Percentiles rank a stretch among this genome's conserved stretches.
Evolutionary conservation across 1,139 yeast species (phyloP).

Genomic region (Candida sanyaensis): DNA sequence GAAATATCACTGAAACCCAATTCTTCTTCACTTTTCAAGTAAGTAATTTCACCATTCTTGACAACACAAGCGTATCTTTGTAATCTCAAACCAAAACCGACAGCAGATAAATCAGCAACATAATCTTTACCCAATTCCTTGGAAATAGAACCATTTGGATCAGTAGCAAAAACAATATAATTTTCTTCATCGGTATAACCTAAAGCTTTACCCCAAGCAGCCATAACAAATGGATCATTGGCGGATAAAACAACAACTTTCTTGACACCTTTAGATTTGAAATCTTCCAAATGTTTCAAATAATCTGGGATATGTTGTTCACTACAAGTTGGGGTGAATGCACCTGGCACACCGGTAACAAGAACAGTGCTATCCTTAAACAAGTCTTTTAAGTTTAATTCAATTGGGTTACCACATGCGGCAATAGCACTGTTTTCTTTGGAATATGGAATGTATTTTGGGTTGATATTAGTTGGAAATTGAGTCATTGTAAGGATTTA

Average conservation of each 20-base stretch:
- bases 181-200: constrained; percentile 51
- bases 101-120: constrained; percentile 47
- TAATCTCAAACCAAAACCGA: constrained; percentile 45
- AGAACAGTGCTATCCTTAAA: constrained; percentile 58
- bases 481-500: not conserved
- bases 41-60: constrained; percentile 60
- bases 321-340: constrained; percentile 89
- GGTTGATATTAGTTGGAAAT: constrained; percentile 55
- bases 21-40: constrained; percentile 65
- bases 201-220: constrained; percentile 81
- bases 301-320: constrained; percentile 80
- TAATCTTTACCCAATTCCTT: constrained; percentile 60
- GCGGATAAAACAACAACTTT: constrained; percentile 72
- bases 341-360: constrained; percentile 85
- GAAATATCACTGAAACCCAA: constrained; percentile 60
- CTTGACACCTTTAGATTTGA: constrained; percentile 70
- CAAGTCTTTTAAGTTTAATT: constrained; percentile 50
- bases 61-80: constrained; percentile 42
- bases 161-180: constrained; percentile 67
- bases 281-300: constrained; percentile 50
- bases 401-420: constrained; percentile 57
- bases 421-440: constrained; percentile 42
- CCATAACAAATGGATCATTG: constrained; percentile 79
- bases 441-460: constrained; percentile 59
- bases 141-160: constrained; percentile 55